phyloP scores from a whole-genome alignment of 805 yeast species.

The Yamadazyma kitorensis region DNA sequence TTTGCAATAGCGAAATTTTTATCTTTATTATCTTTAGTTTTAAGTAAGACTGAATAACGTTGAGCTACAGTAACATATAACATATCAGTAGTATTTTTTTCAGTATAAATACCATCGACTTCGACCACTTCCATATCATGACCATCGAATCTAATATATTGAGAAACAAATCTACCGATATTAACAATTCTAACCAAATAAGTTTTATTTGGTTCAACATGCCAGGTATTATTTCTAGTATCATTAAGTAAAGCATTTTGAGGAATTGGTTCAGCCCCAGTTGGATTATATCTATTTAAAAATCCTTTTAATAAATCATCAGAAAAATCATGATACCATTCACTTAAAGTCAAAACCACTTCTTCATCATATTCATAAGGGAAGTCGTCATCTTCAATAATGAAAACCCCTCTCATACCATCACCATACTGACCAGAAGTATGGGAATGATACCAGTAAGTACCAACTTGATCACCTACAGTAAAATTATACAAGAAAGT shows the following conservation, averaged over 20 bases:
- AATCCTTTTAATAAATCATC: conserved; percentile 46
- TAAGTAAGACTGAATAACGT: conserved; percentile 67
- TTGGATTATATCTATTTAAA: conserved; percentile 67
- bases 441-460: conserved; percentile 98
- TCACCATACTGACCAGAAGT: conserved; percentile 88
- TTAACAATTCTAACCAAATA: conserved; percentile 64
- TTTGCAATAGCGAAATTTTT: conserved; percentile 62
- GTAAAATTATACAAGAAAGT: conserved; percentile 84
- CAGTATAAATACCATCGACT: conserved; percentile 51
- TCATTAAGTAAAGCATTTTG: conserved; percentile 65
- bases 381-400: conserved; percentile 61
- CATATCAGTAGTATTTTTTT: conserved; percentile 54
- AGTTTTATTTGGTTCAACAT: conserved; percentile 57
- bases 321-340: conserved; percentile 60
- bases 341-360: conserved; percentile 53
- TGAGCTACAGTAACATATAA: conserved; percentile 77
- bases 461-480: conserved; percentile 77
- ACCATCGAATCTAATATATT: conserved; percentile 40
- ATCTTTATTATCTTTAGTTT: conserved; percentile 44
- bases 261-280: conserved; percentile 84
- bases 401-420: conserved; percentile 79
- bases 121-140: conserved; percentile 42
- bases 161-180: conserved; percentile 72
- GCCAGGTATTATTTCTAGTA: conserved; percentile 52
- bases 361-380: conserved; percentile 68